Conservation (phyloP, 1,284 basidiomycete species). For the Peniophora sp. region DNA sequence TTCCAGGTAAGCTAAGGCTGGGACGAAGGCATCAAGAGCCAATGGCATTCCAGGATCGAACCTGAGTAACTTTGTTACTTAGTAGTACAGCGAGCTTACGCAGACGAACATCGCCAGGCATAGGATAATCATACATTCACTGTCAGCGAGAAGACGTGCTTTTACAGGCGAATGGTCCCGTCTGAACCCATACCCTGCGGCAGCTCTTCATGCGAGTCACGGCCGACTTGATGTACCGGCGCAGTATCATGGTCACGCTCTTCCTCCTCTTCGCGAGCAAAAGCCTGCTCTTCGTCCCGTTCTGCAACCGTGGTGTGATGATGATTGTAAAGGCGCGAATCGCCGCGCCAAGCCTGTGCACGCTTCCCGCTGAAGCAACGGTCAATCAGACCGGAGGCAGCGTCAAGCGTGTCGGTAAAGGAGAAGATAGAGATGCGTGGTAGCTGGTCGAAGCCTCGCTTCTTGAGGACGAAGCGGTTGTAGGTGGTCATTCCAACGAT, state of each 20-base stretch:
- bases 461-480: constrained; percentile 58
- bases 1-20: too few relatives aligned
- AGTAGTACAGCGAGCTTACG: too few relatives aligned
- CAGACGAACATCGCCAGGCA: too few relatives aligned
- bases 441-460: constrained; percentile 57
- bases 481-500: constrained; percentile 56
- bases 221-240: background rate
- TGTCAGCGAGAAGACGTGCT: background rate
- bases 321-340: background rate
- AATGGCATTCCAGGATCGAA: too few relatives aligned
- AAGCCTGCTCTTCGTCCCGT: constrained; percentile 23
- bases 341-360: constrained; percentile 3
- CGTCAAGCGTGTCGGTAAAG: constrained; percentile 20
- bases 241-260: constrained; percentile 18
- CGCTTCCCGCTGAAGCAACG: constrained; percentile 11
- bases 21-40: too few relatives aligned
- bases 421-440: constrained; percentile 50
- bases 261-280: constrained; percentile 22
- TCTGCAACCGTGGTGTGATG: too few relatives aligned
- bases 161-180: constrained; percentile 24
- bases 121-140: too few relatives aligned
- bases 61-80: too few relatives aligned
- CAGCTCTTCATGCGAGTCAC: constrained; percentile 1
- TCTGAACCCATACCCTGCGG: constrained; percentile 18
- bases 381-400: constrained; percentile 17